These are phyloP conservation scores for Babesia ovata DNA, from an alignment of 169 alveolate species.

Conservation along the genomic window DNA sequence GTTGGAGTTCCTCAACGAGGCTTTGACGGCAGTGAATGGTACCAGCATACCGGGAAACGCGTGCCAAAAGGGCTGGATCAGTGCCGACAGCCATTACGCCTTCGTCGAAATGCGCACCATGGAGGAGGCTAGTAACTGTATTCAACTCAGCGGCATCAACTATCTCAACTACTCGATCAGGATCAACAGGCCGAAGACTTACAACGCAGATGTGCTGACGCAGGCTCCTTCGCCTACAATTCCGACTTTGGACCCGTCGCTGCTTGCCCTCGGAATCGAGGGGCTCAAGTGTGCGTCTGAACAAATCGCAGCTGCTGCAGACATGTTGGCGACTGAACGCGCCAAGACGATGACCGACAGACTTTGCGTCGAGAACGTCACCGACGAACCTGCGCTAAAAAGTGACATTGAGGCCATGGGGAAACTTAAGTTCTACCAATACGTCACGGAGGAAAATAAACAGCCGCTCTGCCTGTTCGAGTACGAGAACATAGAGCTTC, in stretches of 20 bases:
- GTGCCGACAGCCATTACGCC: slow-evolving; percentile 93
- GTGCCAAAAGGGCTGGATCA: slow-evolving; percentile 91
- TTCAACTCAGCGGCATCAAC: slow-evolving; percentile 80
- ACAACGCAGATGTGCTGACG: slow-evolving; percentile 53
- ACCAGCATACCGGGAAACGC: slow-evolving; percentile 78
- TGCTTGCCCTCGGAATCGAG: slow-evolving; percentile 66
- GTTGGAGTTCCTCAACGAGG: slow-evolving; percentile 81
- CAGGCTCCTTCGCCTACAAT: slow-evolving; percentile 69
- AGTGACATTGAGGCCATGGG: slow-evolving; percentile 28
- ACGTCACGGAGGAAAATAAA: slow-evolving; percentile 4
- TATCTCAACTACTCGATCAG: slow-evolving; percentile 49
- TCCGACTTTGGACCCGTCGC: slow-evolving; percentile 67
- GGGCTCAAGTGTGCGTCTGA: slow-evolving; percentile 64
- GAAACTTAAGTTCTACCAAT: slow-evolving; percentile 36
- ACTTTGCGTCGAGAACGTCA: slow-evolving; percentile 46
- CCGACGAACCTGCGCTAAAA: slow-evolving; percentile 27
- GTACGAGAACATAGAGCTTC: slow-evolving; percentile 59
- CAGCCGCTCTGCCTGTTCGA: slow-evolving; percentile 52
- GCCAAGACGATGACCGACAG: slow-evolving; percentile 69
- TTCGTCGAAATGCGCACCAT: slow-evolving; percentile 93
- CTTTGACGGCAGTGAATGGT: slow-evolving; percentile 77
- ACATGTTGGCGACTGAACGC: slow-evolving; percentile 54
- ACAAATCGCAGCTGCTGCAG: slow-evolving; percentile 66
- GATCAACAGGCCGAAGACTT: slow-evolving; percentile 60
- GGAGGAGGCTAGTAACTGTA: slow-evolving; percentile 90